These are phyloP conservation scores for Metschnikowia lunata DNA, from an alignment of 805 yeast species.

Conservation along the genomic window DNA sequence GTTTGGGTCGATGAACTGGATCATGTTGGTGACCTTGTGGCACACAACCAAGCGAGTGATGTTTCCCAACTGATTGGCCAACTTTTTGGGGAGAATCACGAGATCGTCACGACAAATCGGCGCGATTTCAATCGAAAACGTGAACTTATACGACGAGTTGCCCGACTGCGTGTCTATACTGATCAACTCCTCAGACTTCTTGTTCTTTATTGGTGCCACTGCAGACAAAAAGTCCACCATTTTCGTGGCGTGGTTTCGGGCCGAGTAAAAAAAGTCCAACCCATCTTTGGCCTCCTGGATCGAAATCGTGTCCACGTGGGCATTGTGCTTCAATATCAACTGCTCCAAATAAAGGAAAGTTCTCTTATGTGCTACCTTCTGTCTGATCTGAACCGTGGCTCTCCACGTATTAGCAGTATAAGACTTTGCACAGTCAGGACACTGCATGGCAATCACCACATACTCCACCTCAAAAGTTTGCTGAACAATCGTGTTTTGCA, in stretches of 20 bases:
- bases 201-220: conserved; percentile 79
- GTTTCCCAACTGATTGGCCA: conserved; percentile 81
- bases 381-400: conserved; percentile 96
- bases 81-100: conserved; percentile 82
- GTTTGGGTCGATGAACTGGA: conserved; percentile 84
- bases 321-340: conserved; percentile 84
- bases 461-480: conserved; percentile 94
- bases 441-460: conserved; percentile 91
- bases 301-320: conserved; percentile 89
- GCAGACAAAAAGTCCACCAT: conserved; percentile 86
- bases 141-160: conserved; percentile 79
- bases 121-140: conserved; percentile 88
- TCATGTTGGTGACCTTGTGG: conserved; percentile 71
- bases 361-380: conserved; percentile 94
- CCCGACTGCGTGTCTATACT: conserved; percentile 92
- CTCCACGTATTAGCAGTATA: conserved; percentile 97
- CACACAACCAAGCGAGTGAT: conserved; percentile 80
- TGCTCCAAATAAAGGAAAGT: conserved; percentile 95
- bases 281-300: conserved; percentile 94
- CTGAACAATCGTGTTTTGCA: conserved; percentile 85
- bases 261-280: conserved; percentile 85
- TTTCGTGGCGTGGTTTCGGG: conserved; percentile 85
- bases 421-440: conserved; percentile 97
- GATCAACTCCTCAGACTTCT: conserved; percentile 86
- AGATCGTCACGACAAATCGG: conserved; percentile 97